Conservation (phyloP, 495 filamentous ascomycete genomes). For the Jackrogersella multiformis region DNA sequence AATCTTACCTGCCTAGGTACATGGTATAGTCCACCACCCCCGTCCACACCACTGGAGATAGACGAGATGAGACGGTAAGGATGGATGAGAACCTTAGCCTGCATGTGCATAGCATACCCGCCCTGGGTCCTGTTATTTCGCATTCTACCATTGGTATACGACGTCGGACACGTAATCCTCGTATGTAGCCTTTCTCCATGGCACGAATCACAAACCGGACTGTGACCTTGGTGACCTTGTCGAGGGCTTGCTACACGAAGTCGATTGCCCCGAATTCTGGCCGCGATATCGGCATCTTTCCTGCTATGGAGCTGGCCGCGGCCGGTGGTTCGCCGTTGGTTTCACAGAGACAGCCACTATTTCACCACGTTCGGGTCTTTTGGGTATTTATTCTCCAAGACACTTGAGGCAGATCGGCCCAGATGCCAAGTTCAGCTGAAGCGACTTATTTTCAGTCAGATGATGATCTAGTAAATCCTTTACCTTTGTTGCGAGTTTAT, state of each 20-base stretch:
- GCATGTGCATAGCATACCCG: conserved; percentile 39
- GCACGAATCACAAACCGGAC: conserved; percentile 14
- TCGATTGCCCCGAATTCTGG: conserved; percentile 30
- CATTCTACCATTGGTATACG: conserved; percentile 18
- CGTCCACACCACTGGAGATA: conserved; percentile 8
- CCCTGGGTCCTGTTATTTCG: neutral
- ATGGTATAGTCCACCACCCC: neutral
- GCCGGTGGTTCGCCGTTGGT: neutral
- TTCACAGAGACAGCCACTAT: conserved; percentile 3
- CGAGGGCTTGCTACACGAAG: conserved; percentile 13
- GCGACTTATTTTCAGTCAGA: conserved; percentile 19
- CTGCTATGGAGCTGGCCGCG: neutral
- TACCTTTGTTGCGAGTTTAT: conserved; percentile 20
- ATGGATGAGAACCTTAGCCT: conserved; percentile 4
- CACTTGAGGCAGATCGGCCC: too few species aligned
- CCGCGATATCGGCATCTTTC: conserved; percentile 32
- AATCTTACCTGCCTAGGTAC: too few species aligned
- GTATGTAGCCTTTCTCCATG: neutral
- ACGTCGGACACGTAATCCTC: conserved; percentile 32
- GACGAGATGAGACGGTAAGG: neutral
- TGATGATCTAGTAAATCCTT: conserved; percentile 7
- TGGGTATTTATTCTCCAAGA: conserved; percentile 12
- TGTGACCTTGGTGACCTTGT: conserved; percentile 11
- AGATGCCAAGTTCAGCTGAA: conserved; percentile 20
- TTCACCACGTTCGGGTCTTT: conserved; percentile 9